Conservation (phyloP, 2,329 filamentous ascomycete species). For the Aspergillus brasiliensis region DNA sequence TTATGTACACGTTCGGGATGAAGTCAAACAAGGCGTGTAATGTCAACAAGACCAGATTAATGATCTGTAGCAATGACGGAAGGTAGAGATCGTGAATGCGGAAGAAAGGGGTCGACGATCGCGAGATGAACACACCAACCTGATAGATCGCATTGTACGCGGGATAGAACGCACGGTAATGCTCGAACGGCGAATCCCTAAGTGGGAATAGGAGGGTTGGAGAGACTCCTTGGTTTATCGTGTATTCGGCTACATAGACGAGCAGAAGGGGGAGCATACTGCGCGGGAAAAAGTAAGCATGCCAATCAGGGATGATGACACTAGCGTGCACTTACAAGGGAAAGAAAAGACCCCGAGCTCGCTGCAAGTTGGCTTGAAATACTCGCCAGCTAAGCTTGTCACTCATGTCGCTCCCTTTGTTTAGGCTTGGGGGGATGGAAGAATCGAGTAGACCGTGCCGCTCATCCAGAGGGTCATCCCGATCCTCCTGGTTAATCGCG, state of each 20-base stretch:
- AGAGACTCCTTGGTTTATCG: conserved; percentile 91
- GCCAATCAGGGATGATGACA: not conserved
- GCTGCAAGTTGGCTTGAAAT: conserved; percentile 60
- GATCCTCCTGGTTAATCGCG: conserved; percentile 49
- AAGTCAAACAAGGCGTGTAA: conserved; percentile 78
- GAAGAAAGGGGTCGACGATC: conserved; percentile 85
- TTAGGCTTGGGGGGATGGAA: conserved; percentile 18
- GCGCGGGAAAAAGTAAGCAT: conserved; percentile 16
- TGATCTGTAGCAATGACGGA: conserved; percentile 78
- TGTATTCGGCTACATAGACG: conserved; percentile 95
- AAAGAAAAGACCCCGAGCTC: conserved; percentile 70
- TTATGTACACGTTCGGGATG: conserved; percentile 80
- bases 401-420: conserved; percentile 23
- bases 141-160: conserved; percentile 96
- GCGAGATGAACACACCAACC: conserved; percentile 89
- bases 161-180: conserved; percentile 88
- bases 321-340: conserved; percentile 56
- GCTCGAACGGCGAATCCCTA: conserved; percentile 70
- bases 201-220: conserved; percentile 89
- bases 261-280: conserved; percentile 87
- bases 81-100: conserved; percentile 79
- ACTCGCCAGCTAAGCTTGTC: conserved; percentile 33
- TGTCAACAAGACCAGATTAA: conserved; percentile 73
- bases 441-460: conserved; percentile 33
- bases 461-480: conserved; percentile 30